Conservation (phyloP, 140 eudicot species). For the Stevia rebaudiana region DNA sequence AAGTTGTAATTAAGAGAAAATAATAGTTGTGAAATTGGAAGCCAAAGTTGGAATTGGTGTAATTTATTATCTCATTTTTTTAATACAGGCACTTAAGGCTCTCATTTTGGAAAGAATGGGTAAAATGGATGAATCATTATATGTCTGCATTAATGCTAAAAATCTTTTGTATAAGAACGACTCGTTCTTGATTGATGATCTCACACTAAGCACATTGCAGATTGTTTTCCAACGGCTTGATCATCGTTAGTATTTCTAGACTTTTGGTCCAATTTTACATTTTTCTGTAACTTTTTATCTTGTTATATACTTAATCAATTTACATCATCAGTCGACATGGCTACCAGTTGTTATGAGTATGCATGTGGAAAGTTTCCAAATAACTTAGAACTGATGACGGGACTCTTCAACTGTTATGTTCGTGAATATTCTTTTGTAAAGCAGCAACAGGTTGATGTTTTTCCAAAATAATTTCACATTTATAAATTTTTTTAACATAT, state of each 20-base stretch:
- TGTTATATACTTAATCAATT: constrained; percentile 7
- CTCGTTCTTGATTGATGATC: constrained; percentile 60
- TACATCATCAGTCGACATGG: constrained; percentile 67
- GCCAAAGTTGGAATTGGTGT: background rate
- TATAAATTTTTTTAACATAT: background rate
- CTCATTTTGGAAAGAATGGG: constrained; percentile 87
- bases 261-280: background rate
- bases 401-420: constrained; percentile 88
- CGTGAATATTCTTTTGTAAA: constrained; percentile 91
- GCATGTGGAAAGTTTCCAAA: constrained; percentile 74
- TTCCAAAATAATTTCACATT: constrained; percentile 2
- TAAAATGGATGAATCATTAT: constrained; percentile 69
- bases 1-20: background rate
- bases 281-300: background rate
- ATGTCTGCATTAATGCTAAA: constrained; percentile 72
- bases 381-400: constrained; percentile 88
- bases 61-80: background rate
- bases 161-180: constrained; percentile 49
- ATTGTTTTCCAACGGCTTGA: constrained; percentile 89
- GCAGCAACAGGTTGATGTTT: constrained; percentile 88
- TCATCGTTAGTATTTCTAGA: constrained; percentile 51
- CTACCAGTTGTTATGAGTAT: constrained; percentile 83
- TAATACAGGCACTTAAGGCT: constrained; percentile 82
- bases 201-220: constrained; percentile 87
- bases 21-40: background rate